Evolutionary conservation across 1,284 basidiomycete genomes (phyloP).

Genomic region (Boletus mariae): DNA sequence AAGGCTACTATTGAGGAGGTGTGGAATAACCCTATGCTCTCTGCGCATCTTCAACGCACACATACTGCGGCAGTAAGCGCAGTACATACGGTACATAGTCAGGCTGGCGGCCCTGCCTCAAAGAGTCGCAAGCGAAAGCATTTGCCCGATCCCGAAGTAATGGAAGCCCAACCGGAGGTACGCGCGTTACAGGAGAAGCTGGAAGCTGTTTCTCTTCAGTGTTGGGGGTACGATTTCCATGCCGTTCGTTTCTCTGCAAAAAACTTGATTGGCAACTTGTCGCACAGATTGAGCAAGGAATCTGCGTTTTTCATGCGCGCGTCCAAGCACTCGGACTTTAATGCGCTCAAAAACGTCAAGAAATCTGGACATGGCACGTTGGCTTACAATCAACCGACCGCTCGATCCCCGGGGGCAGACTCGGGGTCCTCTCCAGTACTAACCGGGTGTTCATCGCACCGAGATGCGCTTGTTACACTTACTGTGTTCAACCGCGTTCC

Average conservation of each 20-base stretch:
- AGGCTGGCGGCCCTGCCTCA: slow-evolving; percentile 38
- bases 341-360: slow-evolving; percentile 46
- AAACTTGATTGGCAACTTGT: not conserved
- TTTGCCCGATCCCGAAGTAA: slow-evolving; percentile 31
- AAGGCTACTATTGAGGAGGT: slow-evolving; percentile 42
- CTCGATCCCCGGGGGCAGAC: not conserved
- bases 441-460: slow-evolving; percentile 12
- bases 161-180: slow-evolving; percentile 40
- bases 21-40: slow-evolving; percentile 55
- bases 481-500: slow-evolving; percentile 57
- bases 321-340: slow-evolving; percentile 62
- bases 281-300: slow-evolving; percentile 46
- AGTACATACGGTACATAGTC: slow-evolving; percentile 33
- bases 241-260: not conserved
- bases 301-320: slow-evolving; percentile 60
- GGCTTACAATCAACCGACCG: slow-evolving; percentile 15
- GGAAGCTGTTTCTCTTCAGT: slow-evolving; percentile 46
- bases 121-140: slow-evolving; percentile 46
- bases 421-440: not conserved
- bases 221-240: slow-evolving; percentile 50
- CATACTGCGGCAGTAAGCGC: slow-evolving; percentile 49
- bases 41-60: slow-evolving; percentile 50
- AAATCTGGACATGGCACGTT: slow-evolving; percentile 21
- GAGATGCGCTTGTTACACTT: slow-evolving; percentile 53
- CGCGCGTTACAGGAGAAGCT: slow-evolving; percentile 46